Evolutionary conservation across 2,329 filamentous ascomycete species (phyloP), one percentile per base, ranked within the genome.

Genomic region (Penicillium sp.): DNA sequence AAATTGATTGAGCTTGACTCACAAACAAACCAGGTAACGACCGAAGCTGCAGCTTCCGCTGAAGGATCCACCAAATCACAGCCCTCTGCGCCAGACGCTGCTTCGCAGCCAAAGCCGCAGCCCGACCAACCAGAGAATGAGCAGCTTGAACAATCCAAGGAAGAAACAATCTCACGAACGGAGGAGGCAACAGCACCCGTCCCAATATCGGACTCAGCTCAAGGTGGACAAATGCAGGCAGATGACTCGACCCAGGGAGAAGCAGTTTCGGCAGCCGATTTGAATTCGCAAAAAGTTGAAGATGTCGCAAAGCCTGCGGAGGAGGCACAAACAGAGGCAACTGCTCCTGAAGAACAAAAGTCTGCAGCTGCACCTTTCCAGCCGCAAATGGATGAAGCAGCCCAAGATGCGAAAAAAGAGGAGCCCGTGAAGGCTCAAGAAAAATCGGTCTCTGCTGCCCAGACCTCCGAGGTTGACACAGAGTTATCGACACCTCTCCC

Each of bases 1-100:
- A 83, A 87, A 56, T 74, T 93, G 44, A 68, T 78, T 13, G 75
- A 79, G 55, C 66, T 70, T 38, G 75, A 78, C 52, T 63, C 62
- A 40, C 59, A 72, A 39, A 63, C 68, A 44, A 66, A 64, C n/a
- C 68, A 64, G 6, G 64, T 55, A 15, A 65, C 68, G 50, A 61
- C 66, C n/a, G 46, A 54, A 27, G 39, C 54, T 8, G 50, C 49
- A 23, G 55, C 59, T 52, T 52, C 60, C 16, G 61, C 62, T 13
- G 60, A 66, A 31, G 50, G 55, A 16, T 37, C 41, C 2, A 46
- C 54, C 9, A 40, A 38, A 5, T 34, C 55, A n/a, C 49, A 57
- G 38, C 46, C 57, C 39, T 41, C 60, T 16, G 48, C 53, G 25
- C 34, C 57, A 23, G 56, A 58, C 27, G 23, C 44, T 18, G 50